These are phyloP conservation scores for Celoporthe dispersa DNA, from an alignment of 2,329 filamentous ascomycete species.

Conservation along the genomic window DNA sequence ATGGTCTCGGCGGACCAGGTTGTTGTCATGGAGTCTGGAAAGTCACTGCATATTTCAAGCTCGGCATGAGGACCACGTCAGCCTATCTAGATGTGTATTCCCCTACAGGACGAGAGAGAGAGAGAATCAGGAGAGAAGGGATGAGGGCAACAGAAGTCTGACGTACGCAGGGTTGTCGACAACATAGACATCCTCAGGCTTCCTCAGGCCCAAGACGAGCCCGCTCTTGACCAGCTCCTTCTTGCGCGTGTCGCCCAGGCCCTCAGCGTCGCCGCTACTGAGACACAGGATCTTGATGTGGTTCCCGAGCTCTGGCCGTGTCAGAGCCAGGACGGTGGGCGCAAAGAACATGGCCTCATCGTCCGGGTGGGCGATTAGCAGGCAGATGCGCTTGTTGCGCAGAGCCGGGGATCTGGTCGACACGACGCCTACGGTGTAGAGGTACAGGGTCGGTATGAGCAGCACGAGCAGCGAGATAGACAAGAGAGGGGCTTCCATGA, in stretches of 20 bases:
- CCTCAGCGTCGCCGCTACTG: constrained; percentile 86
- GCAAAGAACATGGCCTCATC: constrained; percentile 99
- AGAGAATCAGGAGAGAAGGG: constrained; percentile 19
- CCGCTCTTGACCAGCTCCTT: constrained; percentile 84
- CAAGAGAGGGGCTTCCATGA: constrained; percentile 35
- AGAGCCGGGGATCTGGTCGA: constrained; percentile 66
- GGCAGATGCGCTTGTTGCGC: constrained; percentile 78
- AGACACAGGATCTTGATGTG: constrained; percentile 94
- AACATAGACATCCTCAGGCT: constrained; percentile 82
- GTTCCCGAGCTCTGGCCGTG: constrained; percentile 78
- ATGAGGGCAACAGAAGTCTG: not conserved
- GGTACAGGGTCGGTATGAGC: constrained; percentile 55
- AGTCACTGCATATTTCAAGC: constrained; percentile 51
- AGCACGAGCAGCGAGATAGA: constrained; percentile 43
- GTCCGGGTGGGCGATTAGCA: constrained; percentile 95
- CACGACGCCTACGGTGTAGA: constrained; percentile 53
- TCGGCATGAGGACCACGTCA: not conserved
- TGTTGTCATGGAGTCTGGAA: constrained; percentile 86
- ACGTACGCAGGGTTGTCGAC: constrained; percentile 71
- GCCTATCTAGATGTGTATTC: not conserved
- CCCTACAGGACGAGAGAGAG: not conserved
- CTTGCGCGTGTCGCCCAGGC: constrained; percentile 80
- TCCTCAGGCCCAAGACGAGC: constrained; percentile 72
- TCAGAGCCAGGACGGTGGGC: constrained; percentile 84
- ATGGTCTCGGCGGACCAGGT: constrained; percentile 77